Base-by-base conservation (phyloP, 805 yeast species). In the Pichia scutulata region DNA sequence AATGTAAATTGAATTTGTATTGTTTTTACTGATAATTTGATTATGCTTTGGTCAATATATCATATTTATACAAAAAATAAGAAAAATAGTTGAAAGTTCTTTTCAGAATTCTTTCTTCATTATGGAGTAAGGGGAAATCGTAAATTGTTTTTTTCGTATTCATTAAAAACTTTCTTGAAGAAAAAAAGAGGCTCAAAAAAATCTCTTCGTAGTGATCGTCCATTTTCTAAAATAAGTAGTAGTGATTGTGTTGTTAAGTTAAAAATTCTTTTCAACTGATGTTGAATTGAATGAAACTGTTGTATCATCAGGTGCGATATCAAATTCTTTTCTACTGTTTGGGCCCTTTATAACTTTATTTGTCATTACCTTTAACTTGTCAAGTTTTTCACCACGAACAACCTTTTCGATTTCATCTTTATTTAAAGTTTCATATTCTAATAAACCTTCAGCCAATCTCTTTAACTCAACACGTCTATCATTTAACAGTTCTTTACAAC, bases 361-460 rank as follows among this genome's bases (percentile, higher is more conserved):
- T 30, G 92, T 77, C 21, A 82, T 70, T 13, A 78, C 80, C 64
- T 82, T 88, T 44, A 80, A 76, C 65, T 85, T 84, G 57, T 77
- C 77, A 46, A 90, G 71, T 39, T 77, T 65, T 64, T 88, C 92
- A 37, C 99, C 99, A 54, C 74, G 75, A 37, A 89, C 89, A 45
- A 93, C 79, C 60, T 80, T 81, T 63, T 85, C 92, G 74, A 93
- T 92, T 67, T 93, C 99, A 28, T 83, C 92, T 55, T 84, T 84
- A 41, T 86, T 92, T 58, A 93, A 76, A 0, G 99, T 93, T 72
- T 93, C 99, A 69, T 90, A 95, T 67, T 93, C 97, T 54, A 93
- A 74, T 56, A 93, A 75, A 4, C 97, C 99, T 65, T 87, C 87
- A 0, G 99, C 99, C 54, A 93, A 74, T 59, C 97, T 75, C 64